These are phyloP conservation scores for Backusella westeae DNA, from an alignment of 192 early-diverging fungal species.

Conservation along the genomic window DNA sequence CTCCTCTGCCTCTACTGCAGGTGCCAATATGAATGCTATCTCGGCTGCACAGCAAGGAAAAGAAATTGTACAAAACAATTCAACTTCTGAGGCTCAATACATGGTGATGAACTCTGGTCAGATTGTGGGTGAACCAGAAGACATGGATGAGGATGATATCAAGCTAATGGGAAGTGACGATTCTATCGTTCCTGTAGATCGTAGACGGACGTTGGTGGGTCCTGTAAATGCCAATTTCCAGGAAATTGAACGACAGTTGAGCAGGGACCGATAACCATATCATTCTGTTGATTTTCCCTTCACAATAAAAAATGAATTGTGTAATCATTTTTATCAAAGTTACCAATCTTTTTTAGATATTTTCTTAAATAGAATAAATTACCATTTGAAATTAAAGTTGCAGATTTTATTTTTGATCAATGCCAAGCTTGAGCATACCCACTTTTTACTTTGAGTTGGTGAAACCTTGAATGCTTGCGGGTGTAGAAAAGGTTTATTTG, in stretches of 20 bases:
- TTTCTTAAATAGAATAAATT: neutral
- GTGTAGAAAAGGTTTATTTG: conserved; percentile 2
- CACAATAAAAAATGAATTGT: neutral
- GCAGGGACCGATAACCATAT: conserved; percentile 24
- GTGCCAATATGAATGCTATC: conserved; percentile 23
- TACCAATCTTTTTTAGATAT: neutral
- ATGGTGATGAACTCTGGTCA: conserved; percentile 18
- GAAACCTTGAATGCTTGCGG: neutral
- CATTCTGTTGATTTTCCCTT: neutral
- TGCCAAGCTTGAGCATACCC: neutral
- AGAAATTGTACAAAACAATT: neutral
- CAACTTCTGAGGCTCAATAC: neutral
- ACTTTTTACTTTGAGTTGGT: neutral
- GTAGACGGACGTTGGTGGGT: conserved; percentile 19
- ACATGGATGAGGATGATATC: conserved; percentile 33
- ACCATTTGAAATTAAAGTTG: neutral
- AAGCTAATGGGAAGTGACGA: conserved; percentile 28
- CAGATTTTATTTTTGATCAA: neutral
- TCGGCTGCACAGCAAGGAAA: conserved; percentile 13
- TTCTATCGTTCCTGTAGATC: conserved; percentile 9
- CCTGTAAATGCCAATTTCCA: conserved; percentile 22
- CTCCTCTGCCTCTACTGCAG: conserved; percentile 6
- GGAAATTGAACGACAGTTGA: conserved; percentile 29
- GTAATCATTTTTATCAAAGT: neutral
- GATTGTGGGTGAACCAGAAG: conserved; percentile 34